These are phyloP conservation scores for Calonectria leucothoes DNA, from an alignment of 2,329 filamentous ascomycete genomes.

Conservation along the genomic window DNA sequence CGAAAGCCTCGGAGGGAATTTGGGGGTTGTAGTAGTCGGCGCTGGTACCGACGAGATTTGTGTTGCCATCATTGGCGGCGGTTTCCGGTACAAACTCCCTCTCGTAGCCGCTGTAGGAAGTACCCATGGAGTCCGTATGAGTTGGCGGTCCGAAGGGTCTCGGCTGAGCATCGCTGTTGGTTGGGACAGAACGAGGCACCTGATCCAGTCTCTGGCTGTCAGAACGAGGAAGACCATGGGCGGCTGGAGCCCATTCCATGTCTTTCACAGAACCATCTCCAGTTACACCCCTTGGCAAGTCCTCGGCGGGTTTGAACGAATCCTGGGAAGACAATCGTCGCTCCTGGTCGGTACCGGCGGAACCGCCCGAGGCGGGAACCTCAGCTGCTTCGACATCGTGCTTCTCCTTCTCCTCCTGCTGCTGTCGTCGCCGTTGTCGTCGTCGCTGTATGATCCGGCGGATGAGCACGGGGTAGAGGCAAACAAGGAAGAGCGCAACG, in stretches of 20 bases:
- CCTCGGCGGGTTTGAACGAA: slow-evolving; percentile 47
- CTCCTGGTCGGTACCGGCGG: slow-evolving; percentile 32
- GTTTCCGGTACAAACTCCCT: slow-evolving; percentile 44
- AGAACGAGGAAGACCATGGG: slow-evolving; percentile 29
- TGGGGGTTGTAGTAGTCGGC: slow-evolving; percentile 56
- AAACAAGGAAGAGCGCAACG: slow-evolving; percentile 48
- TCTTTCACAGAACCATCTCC: slow-evolving; percentile 41
- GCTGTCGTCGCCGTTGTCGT: slow-evolving; percentile 42
- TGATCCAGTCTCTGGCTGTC: slow-evolving; percentile 28
- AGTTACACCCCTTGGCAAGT: slow-evolving; percentile 43
- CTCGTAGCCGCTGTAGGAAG: slow-evolving; percentile 36
- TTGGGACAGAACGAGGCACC: slow-evolving; percentile 22
- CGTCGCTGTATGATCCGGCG: slow-evolving; percentile 41
- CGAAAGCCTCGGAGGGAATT: slow-evolving; percentile 55
- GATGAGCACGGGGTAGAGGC: slow-evolving; percentile 54
- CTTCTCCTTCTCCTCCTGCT: slow-evolving; percentile 26
- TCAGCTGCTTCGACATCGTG: slow-evolving; percentile 43
- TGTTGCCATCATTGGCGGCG: slow-evolving; percentile 45
- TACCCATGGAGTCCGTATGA: slow-evolving; percentile 29
- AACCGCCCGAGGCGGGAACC: slow-evolving; percentile 27
- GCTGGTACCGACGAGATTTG: slow-evolving; percentile 49
- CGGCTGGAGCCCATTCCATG: slow-evolving; percentile 35
- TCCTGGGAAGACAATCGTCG: slow-evolving; percentile 52
- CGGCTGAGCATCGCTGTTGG: slow-evolving; percentile 30
- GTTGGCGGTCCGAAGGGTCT: slow-evolving; percentile 21